Conservation (phyloP, 805 yeast genomes). For the Yamadazyma laniorum region DNA sequence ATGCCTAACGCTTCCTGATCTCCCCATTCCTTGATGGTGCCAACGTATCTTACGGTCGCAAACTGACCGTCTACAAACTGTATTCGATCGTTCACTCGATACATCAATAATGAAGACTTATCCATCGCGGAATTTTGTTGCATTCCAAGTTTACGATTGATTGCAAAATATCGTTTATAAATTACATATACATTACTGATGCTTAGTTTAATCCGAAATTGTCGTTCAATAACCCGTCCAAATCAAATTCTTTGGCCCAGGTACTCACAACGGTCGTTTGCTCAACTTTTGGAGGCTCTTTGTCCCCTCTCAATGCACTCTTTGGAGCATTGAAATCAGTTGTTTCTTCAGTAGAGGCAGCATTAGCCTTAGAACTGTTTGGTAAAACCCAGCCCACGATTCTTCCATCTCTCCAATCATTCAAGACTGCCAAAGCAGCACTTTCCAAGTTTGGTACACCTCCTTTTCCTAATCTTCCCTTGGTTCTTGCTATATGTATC, state of each 20-base stretch:
- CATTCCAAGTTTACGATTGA: background rate
- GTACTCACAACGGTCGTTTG: slow-evolving; percentile 77
- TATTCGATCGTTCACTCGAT: slow-evolving; percentile 19
- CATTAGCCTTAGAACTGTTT: slow-evolving; percentile 46
- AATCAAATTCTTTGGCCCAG: slow-evolving; percentile 94
- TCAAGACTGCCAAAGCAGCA: slow-evolving; percentile 79
- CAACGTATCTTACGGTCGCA: slow-evolving; percentile 65
- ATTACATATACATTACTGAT: slow-evolving; percentile 2
- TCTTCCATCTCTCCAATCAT: slow-evolving; percentile 97
- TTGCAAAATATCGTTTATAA: slow-evolving; percentile 3
- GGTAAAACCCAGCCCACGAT: slow-evolving; percentile 89
- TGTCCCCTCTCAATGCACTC: slow-evolving; percentile 41
- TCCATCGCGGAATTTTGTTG: background rate
- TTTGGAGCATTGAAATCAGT: slow-evolving; percentile 32
- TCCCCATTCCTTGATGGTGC: slow-evolving; percentile 59
- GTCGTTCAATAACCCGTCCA: slow-evolving; percentile 71
- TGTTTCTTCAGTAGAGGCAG: slow-evolving; percentile 17
- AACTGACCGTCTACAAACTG: slow-evolving; percentile 37
- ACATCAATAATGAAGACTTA: slow-evolving; percentile 1
- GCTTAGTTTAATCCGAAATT: slow-evolving; percentile 28
- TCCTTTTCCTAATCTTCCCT: slow-evolving; percentile 89
- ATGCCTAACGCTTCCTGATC: slow-evolving; percentile 63
- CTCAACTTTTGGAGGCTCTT: slow-evolving; percentile 51
- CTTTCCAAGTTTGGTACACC: slow-evolving; percentile 88
- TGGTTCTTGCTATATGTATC: slow-evolving; percentile 87